phyloP scores from a whole-genome alignment of 257 asterid genomes.

The Primulina tabacum region DNA sequence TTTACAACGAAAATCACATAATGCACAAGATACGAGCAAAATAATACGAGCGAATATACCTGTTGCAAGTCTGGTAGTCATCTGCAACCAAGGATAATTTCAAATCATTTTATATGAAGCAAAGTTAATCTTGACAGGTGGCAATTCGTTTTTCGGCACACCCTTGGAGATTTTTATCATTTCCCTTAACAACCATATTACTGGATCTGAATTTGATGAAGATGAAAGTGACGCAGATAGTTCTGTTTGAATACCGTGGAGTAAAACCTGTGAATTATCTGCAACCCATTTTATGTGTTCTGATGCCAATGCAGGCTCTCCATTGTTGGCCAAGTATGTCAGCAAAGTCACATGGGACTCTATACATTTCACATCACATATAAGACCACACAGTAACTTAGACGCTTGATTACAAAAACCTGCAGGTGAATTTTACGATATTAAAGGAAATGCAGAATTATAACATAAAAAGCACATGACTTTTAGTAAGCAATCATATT shows the following conservation, averaged over 20 bases:
- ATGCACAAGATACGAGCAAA: background rate
- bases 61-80: background rate
- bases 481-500: conserved; percentile 2
- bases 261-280: conserved; percentile 41
- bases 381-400: conserved; percentile 38
- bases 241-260: conserved; percentile 42
- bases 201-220: conserved; percentile 34
- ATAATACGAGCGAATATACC: background rate
- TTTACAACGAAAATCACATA: no score
- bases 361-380: conserved; percentile 28
- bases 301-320: conserved; percentile 47
- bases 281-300: conserved; percentile 53
- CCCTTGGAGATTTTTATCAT: conserved; percentile 10
- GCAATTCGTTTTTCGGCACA: conserved; percentile 7
- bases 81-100: background rate
- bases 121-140: background rate
- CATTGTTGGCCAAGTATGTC: conserved; percentile 44
- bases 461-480: background rate
- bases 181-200: conserved; percentile 28
- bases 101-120: background rate
- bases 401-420: conserved; percentile 52
- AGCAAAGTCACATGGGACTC: conserved; percentile 52
- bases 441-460: background rate
- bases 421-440: conserved; percentile 25
- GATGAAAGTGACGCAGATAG: conserved; percentile 40